Evolutionary conservation across 768 basidiomycete species (phyloP).

Genomic region (Trametes meyenii): DNA sequence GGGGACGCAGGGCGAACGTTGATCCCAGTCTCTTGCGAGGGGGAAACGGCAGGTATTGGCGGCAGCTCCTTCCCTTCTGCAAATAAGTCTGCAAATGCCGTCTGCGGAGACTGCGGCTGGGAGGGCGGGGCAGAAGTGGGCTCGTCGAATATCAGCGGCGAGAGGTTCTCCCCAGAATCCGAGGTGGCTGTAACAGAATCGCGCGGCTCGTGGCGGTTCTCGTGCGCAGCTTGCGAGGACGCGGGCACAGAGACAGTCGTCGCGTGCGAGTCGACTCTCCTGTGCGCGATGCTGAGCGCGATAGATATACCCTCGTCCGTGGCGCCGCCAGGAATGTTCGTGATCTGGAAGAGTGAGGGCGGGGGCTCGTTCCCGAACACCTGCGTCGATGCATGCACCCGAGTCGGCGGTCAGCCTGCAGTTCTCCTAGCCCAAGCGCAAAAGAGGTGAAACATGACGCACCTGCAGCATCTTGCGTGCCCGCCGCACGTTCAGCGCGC

Average conservation of each 20-base stretch:
- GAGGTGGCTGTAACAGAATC: slow-evolving; percentile 12
- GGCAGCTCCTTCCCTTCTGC: neutral
- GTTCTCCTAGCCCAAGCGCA: neutral
- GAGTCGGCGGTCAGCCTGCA: slow-evolving; percentile 6
- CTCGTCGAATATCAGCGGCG: slow-evolving; percentile 21
- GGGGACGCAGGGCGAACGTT: slow-evolving; percentile 6
- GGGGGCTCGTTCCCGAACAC: slow-evolving; percentile 55
- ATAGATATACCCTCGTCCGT: slow-evolving; percentile 25
- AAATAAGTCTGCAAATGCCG: neutral
- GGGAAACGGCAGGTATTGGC: neutral
- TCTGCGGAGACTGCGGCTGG: neutral
- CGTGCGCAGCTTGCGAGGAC: slow-evolving; percentile 17
- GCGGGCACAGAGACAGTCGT: slow-evolving; percentile 30
- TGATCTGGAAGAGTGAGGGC: slow-evolving; percentile 42
- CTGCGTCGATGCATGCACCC: slow-evolving; percentile 31
- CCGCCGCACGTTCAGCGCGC: slow-evolving; percentile 45
- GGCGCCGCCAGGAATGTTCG: slow-evolving; percentile 29
- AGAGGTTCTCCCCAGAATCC: slow-evolving; percentile 15
- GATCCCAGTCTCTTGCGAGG: neutral
- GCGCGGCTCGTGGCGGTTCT: neutral
- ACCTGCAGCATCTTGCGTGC: slow-evolving; percentile 58
- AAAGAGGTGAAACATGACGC: slow-evolving; percentile 14
- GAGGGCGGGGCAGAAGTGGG: neutral
- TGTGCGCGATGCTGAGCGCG: slow-evolving; percentile 10
- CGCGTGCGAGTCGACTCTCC: slow-evolving; percentile 27